A percentile compares a stretch with the other conserved stretches of the same genome.
Conservation (phyloP, 176 grass and related monocot genomes). For the Oryza longistaminata region DNA sequence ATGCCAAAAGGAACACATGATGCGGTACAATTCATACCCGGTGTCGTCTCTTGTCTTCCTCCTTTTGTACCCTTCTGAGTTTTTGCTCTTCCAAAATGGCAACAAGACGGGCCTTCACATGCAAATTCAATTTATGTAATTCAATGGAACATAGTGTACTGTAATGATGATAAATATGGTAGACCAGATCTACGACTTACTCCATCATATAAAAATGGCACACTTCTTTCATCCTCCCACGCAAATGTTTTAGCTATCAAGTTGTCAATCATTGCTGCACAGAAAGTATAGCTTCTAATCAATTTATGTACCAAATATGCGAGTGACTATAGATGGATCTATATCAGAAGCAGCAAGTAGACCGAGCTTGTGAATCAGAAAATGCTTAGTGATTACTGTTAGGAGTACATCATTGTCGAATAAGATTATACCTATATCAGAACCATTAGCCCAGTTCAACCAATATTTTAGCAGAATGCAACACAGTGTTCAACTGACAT, state of each 20-base stretch:
- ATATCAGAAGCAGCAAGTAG: background rate
- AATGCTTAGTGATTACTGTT: conserved; percentile 1
- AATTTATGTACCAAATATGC: background rate
- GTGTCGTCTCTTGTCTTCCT: conserved; percentile 70
- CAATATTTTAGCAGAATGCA: conserved; percentile 10
- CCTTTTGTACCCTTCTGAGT: conserved; percentile 74
- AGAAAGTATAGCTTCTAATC: conserved; percentile 32
- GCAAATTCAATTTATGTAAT: conserved; percentile 26
- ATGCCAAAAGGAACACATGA: background rate
- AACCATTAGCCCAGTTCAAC: background rate
- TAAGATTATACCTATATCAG: conserved; percentile 13
- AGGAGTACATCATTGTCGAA: background rate
- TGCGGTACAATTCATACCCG: conserved; percentile 50
- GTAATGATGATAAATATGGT: conserved; percentile 8
- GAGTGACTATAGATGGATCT: conserved; percentile 8
- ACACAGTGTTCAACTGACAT: conserved; percentile 13
- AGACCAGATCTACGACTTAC: conserved; percentile 45
- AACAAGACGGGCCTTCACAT: conserved; percentile 75
- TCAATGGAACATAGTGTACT: conserved; percentile 1
- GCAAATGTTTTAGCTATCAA: conserved; percentile 80
- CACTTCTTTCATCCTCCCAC: conserved; percentile 77
- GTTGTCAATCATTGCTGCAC: conserved; percentile 76
- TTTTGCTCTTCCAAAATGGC: conserved; percentile 96
- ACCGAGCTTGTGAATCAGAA: background rate
- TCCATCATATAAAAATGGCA: conserved; percentile 86